phyloP scores from a whole-genome alignment of 2,329 filamentous ascomycete species.

The Drechslera avenae region DNA sequence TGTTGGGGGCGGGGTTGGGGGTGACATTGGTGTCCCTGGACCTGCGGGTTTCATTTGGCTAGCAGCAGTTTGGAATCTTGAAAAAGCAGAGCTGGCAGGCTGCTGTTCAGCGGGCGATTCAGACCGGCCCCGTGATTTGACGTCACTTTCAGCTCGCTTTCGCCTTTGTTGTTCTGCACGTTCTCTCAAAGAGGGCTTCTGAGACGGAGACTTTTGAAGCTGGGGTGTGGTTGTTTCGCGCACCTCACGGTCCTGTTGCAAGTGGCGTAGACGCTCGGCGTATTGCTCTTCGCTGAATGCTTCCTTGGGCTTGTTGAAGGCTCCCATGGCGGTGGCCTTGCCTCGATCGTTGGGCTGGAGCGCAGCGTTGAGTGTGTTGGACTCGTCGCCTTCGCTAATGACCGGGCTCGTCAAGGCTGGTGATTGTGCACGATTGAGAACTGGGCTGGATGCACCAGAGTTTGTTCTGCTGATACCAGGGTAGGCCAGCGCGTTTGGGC shows the following conservation, averaged over 20 bases:
- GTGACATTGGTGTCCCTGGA: slow-evolving; percentile 19
- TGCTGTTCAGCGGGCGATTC: slow-evolving; percentile 38
- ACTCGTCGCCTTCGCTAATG: slow-evolving; percentile 74
- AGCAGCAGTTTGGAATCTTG: slow-evolving; percentile 54
- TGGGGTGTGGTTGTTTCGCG: slow-evolving; percentile 35
- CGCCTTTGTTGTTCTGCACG: slow-evolving; percentile 44
- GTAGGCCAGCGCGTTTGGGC: slow-evolving; percentile 53
- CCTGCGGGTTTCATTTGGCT: slow-evolving; percentile 49
- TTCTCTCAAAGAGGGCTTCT: slow-evolving; percentile 39
- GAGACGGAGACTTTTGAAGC: slow-evolving; percentile 27
- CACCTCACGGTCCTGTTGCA: slow-evolving; percentile 75
- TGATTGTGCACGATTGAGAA: slow-evolving; percentile 48
- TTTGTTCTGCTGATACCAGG: slow-evolving; percentile 41
- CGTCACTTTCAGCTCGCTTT: slow-evolving; percentile 35
- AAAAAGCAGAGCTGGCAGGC: slow-evolving; percentile 47
- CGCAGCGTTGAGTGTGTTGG: slow-evolving; percentile 62
- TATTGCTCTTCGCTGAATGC: slow-evolving; percentile 87
- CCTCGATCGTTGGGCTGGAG: slow-evolving; percentile 77
- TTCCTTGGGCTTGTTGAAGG: slow-evolving; percentile 73
- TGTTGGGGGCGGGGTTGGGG: slow-evolving; percentile 16
- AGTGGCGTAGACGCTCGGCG: slow-evolving; percentile 77
- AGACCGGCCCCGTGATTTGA: slow-evolving; percentile 32
- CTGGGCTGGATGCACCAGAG: slow-evolving; percentile 48
- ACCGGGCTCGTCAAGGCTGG: slow-evolving; percentile 69
- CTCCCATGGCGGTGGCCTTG: slow-evolving; percentile 76